phyloP scores from a whole-genome alignment of 2,329 filamentous ascomycete species.

The Aspergillus phoenicis region DNA sequence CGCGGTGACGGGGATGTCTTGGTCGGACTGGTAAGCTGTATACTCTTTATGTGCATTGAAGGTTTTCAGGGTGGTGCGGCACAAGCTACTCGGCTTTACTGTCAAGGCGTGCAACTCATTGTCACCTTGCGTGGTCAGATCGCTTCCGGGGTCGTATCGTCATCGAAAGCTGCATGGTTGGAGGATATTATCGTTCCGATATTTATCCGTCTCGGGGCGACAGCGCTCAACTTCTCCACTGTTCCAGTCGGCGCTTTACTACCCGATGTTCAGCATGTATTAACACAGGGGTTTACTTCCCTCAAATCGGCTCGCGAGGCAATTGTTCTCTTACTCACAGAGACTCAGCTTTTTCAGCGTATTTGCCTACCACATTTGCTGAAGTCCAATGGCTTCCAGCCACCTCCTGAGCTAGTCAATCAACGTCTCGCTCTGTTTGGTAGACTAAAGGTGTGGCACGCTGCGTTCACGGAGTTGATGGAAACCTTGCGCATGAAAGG shows the following conservation, averaged over 20 bases:
- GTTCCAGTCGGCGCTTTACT: conserved; percentile 12
- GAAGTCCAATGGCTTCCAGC: conserved; percentile 3
- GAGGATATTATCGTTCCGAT: conserved; percentile 32
- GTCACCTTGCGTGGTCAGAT: conserved; percentile 23
- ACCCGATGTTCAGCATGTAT: not conserved
- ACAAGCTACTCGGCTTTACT: conserved; percentile 30
- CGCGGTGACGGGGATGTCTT: conserved; percentile 26
- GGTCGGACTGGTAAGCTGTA: conserved; percentile 34
- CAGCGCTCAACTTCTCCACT: conserved; percentile 15
- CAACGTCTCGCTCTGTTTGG: conserved; percentile 20
- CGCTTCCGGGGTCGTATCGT: conserved; percentile 14
- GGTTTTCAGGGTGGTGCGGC: conserved; percentile 27
- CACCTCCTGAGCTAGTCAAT: conserved; percentile 20
- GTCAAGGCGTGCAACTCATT: conserved; percentile 30
- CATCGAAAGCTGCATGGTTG: conserved; percentile 23
- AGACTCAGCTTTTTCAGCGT: conserved; percentile 28
- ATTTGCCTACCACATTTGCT: conserved; percentile 22
- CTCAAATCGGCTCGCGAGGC: conserved; percentile 28
- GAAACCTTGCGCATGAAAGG: not conserved
- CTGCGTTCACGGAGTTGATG: conserved; percentile 25
- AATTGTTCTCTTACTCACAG: conserved; percentile 27
- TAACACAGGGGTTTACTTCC: conserved; percentile 7
- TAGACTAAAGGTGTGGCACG: conserved; percentile 27
- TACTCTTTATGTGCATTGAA: conserved; percentile 40
- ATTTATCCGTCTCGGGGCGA: conserved; percentile 29